phyloP scores from a whole-genome alignment of 2,329 filamentous ascomycete species.

The Beauveria pseudobassiana region DNA sequence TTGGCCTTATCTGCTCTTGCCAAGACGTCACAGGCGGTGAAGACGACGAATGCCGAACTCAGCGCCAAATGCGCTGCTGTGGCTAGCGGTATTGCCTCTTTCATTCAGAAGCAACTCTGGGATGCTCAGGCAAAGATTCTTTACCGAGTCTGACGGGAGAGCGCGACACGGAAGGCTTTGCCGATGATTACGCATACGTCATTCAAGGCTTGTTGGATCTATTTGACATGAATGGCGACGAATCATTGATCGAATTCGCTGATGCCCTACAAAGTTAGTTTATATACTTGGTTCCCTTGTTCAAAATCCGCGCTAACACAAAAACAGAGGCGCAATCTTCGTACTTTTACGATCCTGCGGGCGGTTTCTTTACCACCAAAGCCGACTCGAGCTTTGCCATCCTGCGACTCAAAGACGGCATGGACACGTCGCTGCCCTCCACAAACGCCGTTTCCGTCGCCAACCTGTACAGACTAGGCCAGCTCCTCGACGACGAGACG shows the following conservation, averaged over 20 bases:
- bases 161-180: constrained; percentile 64
- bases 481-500: constrained; percentile 56
- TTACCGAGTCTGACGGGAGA: constrained; percentile 65
- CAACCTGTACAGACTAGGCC: constrained; percentile 77
- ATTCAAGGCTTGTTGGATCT: constrained; percentile 76
- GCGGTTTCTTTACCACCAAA: constrained; percentile 68
- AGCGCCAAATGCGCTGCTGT: constrained; percentile 54
- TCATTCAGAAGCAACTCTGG: constrained; percentile 69
- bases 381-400: constrained; percentile 60
- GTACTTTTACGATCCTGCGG: constrained; percentile 66
- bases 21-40: constrained; percentile 62
- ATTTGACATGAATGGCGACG: constrained; percentile 75
- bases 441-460: constrained; percentile 80
- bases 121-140: constrained; percentile 54
- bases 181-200: constrained; percentile 91
- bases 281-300: background rate
- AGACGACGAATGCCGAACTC: constrained; percentile 47
- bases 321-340: constrained; percentile 58
- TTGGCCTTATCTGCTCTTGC: constrained; percentile 79
- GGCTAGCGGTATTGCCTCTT: constrained; percentile 61
- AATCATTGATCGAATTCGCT: constrained; percentile 70
- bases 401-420: constrained; percentile 86
- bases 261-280: constrained; percentile 65
- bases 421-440: constrained; percentile 86
- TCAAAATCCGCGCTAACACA: background rate